Evolutionary conservation across 495 filamentous ascomycete genomes (phyloP).

Genomic region (Schizothecium vesticola): DNA sequence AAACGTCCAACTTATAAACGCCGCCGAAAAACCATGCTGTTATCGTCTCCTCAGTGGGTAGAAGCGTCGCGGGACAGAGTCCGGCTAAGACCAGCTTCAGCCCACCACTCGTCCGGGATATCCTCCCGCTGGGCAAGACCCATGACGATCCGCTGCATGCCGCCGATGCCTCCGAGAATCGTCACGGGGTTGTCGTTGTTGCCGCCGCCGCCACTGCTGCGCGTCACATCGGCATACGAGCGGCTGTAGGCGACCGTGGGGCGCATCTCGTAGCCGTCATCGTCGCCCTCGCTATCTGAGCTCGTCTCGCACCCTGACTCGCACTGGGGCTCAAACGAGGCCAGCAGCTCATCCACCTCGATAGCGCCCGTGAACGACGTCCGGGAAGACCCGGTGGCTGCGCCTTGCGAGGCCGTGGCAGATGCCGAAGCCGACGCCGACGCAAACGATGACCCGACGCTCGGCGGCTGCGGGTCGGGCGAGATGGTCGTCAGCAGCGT

Average conservation of each 20-base stretch:
- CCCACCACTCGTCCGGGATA: constrained; percentile 75
- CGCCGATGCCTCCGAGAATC: constrained; percentile 45
- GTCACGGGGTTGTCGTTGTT: constrained; percentile 27
- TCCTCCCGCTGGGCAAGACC: constrained; percentile 61
- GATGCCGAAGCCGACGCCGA: constrained; percentile 49
- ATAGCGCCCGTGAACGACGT: constrained; percentile 34
- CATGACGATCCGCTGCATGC: constrained; percentile 64
- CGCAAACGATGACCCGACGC: constrained; percentile 72
- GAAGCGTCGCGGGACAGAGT: constrained; percentile 44
- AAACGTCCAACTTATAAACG: neutral
- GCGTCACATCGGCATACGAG: constrained; percentile 34
- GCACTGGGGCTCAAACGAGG: constrained; percentile 29
- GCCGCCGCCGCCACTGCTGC: constrained; percentile 3
- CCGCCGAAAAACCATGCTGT: neutral
- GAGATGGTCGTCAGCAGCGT: constrained; percentile 73
- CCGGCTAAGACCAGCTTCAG: constrained; percentile 60
- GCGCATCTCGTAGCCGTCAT: constrained; percentile 28
- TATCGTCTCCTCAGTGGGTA: constrained; percentile 17
- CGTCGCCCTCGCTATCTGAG: constrained; percentile 32
- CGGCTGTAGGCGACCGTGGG: constrained; percentile 14
- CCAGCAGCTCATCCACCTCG: constrained; percentile 22
- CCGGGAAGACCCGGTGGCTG: constrained; percentile 27
- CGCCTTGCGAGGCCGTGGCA: constrained; percentile 30
- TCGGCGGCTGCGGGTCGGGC: constrained; percentile 74
- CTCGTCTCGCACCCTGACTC: constrained; percentile 34